These are phyloP conservation scores for Stellera chamaejasme DNA, from an alignment of 345 rosid genomes.

Conservation along the genomic window DNA sequence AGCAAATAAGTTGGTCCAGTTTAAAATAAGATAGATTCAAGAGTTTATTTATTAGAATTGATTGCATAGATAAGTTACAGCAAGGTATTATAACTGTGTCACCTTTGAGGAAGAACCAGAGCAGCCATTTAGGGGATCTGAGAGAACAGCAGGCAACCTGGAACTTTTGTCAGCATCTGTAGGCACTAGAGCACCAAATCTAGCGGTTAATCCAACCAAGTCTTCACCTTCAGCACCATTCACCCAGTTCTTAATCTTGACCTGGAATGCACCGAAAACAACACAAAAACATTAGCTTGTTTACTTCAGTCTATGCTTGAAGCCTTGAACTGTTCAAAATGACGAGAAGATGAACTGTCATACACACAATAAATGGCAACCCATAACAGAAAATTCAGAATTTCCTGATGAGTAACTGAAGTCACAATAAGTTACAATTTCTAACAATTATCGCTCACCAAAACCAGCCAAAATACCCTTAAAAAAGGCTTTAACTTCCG, in stretches of 20 bases:
- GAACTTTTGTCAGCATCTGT: constrained; percentile 34
- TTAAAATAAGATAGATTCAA: neutral
- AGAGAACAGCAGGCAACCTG: constrained; percentile 41
- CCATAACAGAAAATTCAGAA: too few species aligned
- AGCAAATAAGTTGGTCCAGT: neutral
- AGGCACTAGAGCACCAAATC: constrained; percentile 63
- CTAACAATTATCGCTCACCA: neutral
- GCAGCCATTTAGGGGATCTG: constrained; percentile 67
- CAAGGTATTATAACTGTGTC: neutral
- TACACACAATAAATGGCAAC: neutral
- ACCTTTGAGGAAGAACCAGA: constrained; percentile 66
- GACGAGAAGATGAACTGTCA: neutral
- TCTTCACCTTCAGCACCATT: constrained; percentile 47
- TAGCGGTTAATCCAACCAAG: constrained; percentile 62
- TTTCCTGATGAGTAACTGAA: neutral
- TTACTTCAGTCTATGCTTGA: neutral
- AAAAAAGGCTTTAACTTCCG: too few species aligned
- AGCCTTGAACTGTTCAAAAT: neutral
- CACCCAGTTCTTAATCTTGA: constrained; percentile 72
- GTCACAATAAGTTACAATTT: neutral
- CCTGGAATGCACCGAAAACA: constrained; percentile 33
- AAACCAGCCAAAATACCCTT: too few species aligned
- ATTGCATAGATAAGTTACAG: neutral
- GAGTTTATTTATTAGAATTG: too few species aligned
- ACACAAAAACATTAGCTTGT: neutral